Conservation (phyloP, 2,329 filamentous ascomycete genomes). For the Aureobasidium sp. region DNA sequence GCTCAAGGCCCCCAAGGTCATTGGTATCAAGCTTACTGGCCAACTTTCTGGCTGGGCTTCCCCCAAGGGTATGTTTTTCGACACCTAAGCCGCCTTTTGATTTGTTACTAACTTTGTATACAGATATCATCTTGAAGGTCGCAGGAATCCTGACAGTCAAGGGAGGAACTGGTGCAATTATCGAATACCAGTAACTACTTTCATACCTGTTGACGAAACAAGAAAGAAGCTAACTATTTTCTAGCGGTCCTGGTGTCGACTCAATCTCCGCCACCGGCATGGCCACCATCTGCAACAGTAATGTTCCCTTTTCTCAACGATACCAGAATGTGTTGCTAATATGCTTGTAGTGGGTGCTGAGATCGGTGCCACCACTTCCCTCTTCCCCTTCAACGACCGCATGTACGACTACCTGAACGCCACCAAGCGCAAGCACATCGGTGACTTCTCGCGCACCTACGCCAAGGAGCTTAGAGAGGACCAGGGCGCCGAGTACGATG, state of each 20-base stretch:
- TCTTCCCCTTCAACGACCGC: conserved; percentile 96
- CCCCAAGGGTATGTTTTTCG: conserved; percentile 63
- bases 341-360: conserved; percentile 42
- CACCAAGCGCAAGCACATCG: conserved; percentile 84
- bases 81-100: neutral
- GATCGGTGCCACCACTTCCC: conserved; percentile 77
- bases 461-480: conserved; percentile 80
- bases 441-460: conserved; percentile 79
- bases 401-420: conserved; percentile 94
- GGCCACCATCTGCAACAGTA: conserved; percentile 52
- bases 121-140: conserved; percentile 94
- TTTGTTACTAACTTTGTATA: neutral
- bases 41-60: conserved; percentile 82
- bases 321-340: too few relatives aligned
- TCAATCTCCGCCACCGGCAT: conserved; percentile 74
- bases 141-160: conserved; percentile 96
- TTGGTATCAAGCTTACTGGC: conserved; percentile 92
- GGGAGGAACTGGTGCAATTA: conserved; percentile 88
- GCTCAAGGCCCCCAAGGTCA: conserved; percentile 92
- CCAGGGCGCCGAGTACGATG: conserved; percentile 86
- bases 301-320: too few relatives aligned
- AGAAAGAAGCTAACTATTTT: neutral
- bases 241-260: conserved; percentile 58
- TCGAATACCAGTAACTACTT: conserved; percentile 50
- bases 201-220: conserved; percentile 25